Percentiles rank a stretch among this genome's conserved stretches.
These are phyloP conservation scores for Trifolium subterraneum DNA, from an alignment of 306 rosid species.

Conservation along the genomic window DNA sequence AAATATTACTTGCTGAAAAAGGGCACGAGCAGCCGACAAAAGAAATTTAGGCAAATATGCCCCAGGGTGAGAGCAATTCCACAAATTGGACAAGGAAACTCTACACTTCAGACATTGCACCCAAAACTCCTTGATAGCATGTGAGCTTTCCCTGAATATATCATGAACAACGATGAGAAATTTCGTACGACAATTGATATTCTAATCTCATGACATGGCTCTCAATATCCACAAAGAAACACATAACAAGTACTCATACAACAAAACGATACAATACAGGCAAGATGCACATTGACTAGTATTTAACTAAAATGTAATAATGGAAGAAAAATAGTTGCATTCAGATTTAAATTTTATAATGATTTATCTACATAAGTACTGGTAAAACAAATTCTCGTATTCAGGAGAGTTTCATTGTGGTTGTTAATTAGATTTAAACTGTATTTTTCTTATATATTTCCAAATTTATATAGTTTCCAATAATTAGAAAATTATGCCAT, in stretches of 20 bases:
- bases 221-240: constrained; percentile 8
- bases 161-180: constrained; percentile 22
- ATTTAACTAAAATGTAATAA: constrained; percentile 8
- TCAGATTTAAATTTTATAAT: constrained; percentile 1
- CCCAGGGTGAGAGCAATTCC: constrained; percentile 65
- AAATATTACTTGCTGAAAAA: constrained; percentile 78
- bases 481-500: background rate
- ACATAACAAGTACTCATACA: background rate
- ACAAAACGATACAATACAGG: background rate
- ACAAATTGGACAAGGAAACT: constrained; percentile 65
- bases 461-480: background rate
- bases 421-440: background rate
- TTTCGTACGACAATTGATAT: background rate
- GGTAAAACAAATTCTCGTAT: background rate
- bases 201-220: background rate
- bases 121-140: constrained; percentile 58
- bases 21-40: constrained; percentile 64
- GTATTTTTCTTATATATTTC: background rate
- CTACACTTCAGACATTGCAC: constrained; percentile 66
- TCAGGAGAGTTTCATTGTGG: background rate
- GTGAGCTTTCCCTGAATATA: constrained; percentile 58
- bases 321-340: background rate
- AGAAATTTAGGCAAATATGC: constrained; percentile 55
- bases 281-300: background rate
- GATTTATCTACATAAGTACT: constrained; percentile 6